phyloP scores from a whole-genome alignment of 805 yeast species.

The Blastobotrys terrestris region DNA sequence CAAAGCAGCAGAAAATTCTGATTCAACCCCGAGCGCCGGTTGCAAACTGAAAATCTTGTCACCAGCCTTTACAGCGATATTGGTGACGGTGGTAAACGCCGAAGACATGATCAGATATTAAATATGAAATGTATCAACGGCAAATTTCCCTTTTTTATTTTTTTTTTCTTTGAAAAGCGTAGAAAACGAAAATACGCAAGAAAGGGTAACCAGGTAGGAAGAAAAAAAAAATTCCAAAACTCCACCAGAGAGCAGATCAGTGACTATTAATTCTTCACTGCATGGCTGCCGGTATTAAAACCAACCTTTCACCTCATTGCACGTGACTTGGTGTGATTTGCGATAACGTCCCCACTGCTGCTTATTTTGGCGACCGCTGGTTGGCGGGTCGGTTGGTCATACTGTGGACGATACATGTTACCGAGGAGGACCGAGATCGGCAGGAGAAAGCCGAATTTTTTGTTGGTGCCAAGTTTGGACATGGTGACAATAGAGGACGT shows the following conservation, averaged over 20 bases:
- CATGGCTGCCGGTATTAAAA: not conserved
- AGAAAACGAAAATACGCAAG: not conserved
- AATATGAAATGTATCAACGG: not conserved
- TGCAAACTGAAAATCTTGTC: conserved; percentile 41
- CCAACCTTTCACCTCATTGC: not conserved
- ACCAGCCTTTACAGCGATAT: conserved; percentile 26
- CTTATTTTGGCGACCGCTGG: not conserved
- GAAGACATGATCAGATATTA: not conserved
- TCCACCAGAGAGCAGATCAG: not conserved
- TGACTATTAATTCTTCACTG: not conserved
- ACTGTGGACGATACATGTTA: too few relatives aligned
- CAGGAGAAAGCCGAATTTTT: not conserved
- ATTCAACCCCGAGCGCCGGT: conserved; percentile 39
- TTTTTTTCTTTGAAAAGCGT: not conserved
- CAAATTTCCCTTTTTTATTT: not conserved
- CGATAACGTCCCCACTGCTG: not conserved
- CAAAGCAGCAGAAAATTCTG: conserved; percentile 26
- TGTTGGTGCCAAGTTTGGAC: not conserved
- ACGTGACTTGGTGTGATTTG: not conserved
- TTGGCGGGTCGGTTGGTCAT: not conserved
- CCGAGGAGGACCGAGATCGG: not conserved
- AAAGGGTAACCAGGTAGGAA: not conserved
- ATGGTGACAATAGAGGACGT: too few relatives aligned
- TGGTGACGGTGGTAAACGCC: conserved; percentile 23
- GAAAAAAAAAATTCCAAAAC: not conserved